Conservation (phyloP, 495 filamentous ascomycete genomes). For the Penicillium desertorum region DNA sequence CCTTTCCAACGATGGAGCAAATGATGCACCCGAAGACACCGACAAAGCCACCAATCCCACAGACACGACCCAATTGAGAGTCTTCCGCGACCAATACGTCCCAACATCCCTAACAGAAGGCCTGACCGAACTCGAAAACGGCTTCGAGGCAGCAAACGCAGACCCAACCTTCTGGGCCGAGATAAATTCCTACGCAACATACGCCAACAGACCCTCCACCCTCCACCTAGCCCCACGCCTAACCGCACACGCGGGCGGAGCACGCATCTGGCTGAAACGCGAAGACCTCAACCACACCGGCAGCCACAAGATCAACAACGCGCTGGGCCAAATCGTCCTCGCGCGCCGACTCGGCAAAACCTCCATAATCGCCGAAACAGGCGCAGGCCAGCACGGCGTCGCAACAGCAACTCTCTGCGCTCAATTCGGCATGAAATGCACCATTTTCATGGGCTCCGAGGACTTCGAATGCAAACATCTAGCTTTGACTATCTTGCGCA, state of each 20-base stretch:
- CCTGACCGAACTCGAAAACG: conserved; percentile 10
- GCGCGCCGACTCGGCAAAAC: conserved; percentile 83
- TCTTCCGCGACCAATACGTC: conserved; percentile 16
- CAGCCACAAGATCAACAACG: conserved; percentile 96
- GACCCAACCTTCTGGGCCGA: conserved; percentile 20
- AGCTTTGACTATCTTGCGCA: conserved; percentile 90
- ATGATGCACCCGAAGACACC: background rate
- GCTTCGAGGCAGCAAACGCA: conserved; percentile 1
- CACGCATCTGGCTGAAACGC: conserved; percentile 92
- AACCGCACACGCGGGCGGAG: conserved; percentile 81
- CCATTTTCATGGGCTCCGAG: conserved; percentile 92
- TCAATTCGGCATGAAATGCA: conserved; percentile 92
- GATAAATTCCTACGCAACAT: conserved; percentile 4
- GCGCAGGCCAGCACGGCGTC: conserved; percentile 91
- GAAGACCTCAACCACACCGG: conserved; percentile 87
- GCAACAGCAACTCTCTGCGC: conserved; percentile 92
- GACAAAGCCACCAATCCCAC: background rate
- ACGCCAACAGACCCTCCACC: conserved; percentile 9
- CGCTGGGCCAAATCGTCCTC: conserved; percentile 82
- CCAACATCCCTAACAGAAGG: conserved; percentile 9
- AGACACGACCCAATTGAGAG: conserved; percentile 1
- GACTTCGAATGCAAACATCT: conserved; percentile 76
- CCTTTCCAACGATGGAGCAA: background rate
- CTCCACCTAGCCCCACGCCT: conserved; percentile 73
- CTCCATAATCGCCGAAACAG: conserved; percentile 91